phyloP scores from a whole-genome alignment of 1,284 basidiomycete genomes.

The Ganoderma sinense region DNA sequence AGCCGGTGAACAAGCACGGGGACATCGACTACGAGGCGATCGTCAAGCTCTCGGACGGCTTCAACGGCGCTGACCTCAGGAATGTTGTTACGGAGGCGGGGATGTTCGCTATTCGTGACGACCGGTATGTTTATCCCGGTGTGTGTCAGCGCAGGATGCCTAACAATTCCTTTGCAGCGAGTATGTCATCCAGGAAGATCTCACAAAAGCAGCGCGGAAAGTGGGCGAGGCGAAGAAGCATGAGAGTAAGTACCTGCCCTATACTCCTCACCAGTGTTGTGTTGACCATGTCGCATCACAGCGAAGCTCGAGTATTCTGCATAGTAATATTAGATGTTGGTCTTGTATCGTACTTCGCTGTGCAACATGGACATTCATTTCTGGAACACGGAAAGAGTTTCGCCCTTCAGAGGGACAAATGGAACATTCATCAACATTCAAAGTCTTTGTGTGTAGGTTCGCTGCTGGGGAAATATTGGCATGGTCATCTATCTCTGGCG shows the following conservation, averaged over 20 bases:
- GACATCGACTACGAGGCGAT: constrained; percentile 98
- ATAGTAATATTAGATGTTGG: constrained; percentile 31
- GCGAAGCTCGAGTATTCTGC: constrained; percentile 69
- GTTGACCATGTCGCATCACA: constrained; percentile 35
- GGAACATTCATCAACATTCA: neutral
- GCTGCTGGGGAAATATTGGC: no score
- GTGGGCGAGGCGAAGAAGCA: constrained; percentile 97
- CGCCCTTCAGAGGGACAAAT: neutral
- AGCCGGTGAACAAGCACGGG: constrained; percentile 93
- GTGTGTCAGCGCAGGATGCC: neutral
- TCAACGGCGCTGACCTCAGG: constrained; percentile 95
- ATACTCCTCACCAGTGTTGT: neutral
- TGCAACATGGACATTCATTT: constrained; percentile 20
- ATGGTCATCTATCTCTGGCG: no score
- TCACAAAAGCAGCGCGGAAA: constrained; percentile 98
- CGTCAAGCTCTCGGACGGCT: constrained; percentile 94
- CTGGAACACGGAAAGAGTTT: neutral
- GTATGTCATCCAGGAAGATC: constrained; percentile 92
- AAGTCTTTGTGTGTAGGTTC: no score
- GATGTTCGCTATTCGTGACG: constrained; percentile 99
- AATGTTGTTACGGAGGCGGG: constrained; percentile 99
- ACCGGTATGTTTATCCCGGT: constrained; percentile 60
- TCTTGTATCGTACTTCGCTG: constrained; percentile 22
- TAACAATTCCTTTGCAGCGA: constrained; percentile 59
- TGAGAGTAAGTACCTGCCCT: constrained; percentile 68